Base-by-base conservation (phyloP, 352 stramenopile species). In the Aphanomyces cochlioides region DNA sequence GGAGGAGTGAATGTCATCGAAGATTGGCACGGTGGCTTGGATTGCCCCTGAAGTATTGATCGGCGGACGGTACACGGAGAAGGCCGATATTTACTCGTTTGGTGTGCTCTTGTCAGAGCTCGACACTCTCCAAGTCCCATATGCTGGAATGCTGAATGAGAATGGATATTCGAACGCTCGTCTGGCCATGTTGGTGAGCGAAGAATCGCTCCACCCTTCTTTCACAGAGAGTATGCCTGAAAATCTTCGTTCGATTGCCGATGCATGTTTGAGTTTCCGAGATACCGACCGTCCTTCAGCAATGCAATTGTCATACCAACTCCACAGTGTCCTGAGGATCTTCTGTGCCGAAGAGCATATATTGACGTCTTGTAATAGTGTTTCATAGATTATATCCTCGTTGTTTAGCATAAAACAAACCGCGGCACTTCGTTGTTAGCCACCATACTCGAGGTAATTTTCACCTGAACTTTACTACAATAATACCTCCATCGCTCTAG, bases 261-360 rank as follows among this genome's bases (percentile, higher is more conserved):
- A 73, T 6, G 84, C 81, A 34, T 92, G 84, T 75, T 43, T 92
- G 59, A 74, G 74, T 5, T 90, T 90, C 61, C 77, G 90, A 68
- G 80, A 83, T 7, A 79, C 75, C 5, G 72, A 89, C 17, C 84
- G 84, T 63, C 84, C 84, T 53, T 87, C 79, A 60, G 84, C 84
- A 40, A 90, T 90, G 66, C 80, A 90, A 66, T 81, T 92, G 43
- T 88, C 84, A 15, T 92, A 90, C 76, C 79, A 90, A 72, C 71
- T 92, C 63, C 82, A 83, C 54, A 89, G 89, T 72, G 90, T 92
- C 74, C 79, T 90, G 73, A 68, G 47, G 36, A n/a, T 73, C 17
- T 60, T 39, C 3, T 12, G 43, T n/a, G 37, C 43, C 43, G 17
- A 50, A 28, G 28, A 28, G 28, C 0, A 28, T 28, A 28, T 28